Conservation (phyloP, 768 basidiomycete genomes). For the Sutorius australiensis region DNA sequence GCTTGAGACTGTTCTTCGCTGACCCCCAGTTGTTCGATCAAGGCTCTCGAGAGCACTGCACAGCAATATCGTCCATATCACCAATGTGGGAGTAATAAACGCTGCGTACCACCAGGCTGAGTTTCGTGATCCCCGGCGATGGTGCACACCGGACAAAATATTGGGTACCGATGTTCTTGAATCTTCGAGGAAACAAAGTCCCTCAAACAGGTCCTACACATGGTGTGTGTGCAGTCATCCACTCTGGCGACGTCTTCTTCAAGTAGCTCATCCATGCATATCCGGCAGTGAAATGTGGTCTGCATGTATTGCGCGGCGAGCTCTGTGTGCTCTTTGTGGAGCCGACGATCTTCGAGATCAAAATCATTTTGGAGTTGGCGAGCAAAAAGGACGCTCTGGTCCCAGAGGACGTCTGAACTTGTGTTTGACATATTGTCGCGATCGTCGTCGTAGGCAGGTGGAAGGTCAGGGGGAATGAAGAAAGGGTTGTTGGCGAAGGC, state of each 20-base stretch:
- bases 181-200: conserved; percentile 44
- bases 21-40: conserved; percentile 45
- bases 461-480: conserved; percentile 10
- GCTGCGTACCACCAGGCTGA: conserved; percentile 33
- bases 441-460: conserved; percentile 13
- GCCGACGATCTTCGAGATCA: conserved; percentile 38
- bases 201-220: conserved; percentile 53
- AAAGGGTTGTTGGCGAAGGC: conserved; percentile 22
- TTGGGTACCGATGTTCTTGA: conserved; percentile 52
- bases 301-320: conserved; percentile 30
- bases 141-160: conserved; percentile 58
- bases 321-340: conserved; percentile 34
- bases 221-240: conserved; percentile 46
- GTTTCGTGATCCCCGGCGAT: conserved; percentile 19
- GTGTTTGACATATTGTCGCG: neutral
- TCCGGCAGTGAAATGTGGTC: conserved; percentile 44
- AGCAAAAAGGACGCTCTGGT: conserved; percentile 19
- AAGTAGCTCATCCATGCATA: conserved; percentile 52
- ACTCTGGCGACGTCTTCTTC: conserved; percentile 41
- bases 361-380: conserved; percentile 34
- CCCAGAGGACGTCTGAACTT: conserved; percentile 3
- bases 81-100: neutral
- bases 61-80: neutral
- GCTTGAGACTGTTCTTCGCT: conserved; percentile 37
- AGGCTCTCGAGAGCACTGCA: conserved; percentile 37